These are phyloP conservation scores for Hygrophorus russula DNA, from an alignment of 768 basidiomycete species.

Conservation along the genomic window DNA sequence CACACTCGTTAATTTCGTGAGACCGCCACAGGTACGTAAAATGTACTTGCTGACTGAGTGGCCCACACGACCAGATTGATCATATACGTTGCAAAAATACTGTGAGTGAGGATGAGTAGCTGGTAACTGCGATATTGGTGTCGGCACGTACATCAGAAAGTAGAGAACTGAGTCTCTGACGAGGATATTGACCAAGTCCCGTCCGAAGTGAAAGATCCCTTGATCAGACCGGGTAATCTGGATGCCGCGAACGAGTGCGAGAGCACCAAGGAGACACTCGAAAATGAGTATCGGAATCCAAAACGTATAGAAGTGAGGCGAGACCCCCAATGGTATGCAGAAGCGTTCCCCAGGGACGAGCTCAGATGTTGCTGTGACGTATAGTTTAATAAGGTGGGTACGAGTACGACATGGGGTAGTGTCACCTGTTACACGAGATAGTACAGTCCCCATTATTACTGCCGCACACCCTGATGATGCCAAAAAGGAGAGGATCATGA, in stretches of 20 bases:
- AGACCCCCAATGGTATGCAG: constrained; percentile 29
- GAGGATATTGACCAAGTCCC: constrained; percentile 34
- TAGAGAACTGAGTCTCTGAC: constrained; percentile 47
- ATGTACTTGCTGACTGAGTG: constrained; percentile 19
- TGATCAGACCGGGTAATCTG: constrained; percentile 27
- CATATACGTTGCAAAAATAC: constrained; percentile 46
- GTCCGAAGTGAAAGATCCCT: constrained; percentile 29
- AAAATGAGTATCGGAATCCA: constrained; percentile 52
- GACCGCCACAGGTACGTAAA: constrained; percentile 2
- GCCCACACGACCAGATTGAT: constrained; percentile 35
- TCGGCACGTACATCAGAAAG: constrained; percentile 39
- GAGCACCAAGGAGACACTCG: constrained; percentile 38
- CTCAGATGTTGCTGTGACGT: constrained; percentile 11
- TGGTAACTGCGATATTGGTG: not conserved
- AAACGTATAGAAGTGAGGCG: constrained; percentile 37
- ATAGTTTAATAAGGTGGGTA: too few relatives aligned
- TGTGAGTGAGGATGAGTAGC: constrained; percentile 12
- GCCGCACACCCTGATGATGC: constrained; percentile 27
- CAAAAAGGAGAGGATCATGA: constrained; percentile 34
- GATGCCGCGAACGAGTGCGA: constrained; percentile 41
- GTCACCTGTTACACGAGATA: constrained; percentile 30
- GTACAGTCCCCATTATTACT: constrained; percentile 34
- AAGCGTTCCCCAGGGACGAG: constrained; percentile 19
- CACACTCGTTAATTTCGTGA: constrained; percentile 1
- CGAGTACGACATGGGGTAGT: not conserved